Evolutionary conservation across 306 rosid genomes (phyloP).

Genomic region (Cajanus cajan): DNA sequence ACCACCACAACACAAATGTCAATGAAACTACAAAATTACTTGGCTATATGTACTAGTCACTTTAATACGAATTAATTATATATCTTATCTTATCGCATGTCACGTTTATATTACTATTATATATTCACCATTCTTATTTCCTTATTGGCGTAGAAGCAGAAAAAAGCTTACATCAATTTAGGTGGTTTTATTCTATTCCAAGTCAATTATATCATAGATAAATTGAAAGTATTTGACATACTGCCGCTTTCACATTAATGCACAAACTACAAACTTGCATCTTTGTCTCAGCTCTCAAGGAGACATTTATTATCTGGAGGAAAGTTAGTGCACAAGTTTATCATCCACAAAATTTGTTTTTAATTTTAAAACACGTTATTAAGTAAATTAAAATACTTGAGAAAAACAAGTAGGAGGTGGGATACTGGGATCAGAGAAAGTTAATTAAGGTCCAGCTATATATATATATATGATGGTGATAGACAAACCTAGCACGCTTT

Average conservation of each 20-base stretch:
- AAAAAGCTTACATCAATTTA: background rate
- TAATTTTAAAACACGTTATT: background rate
- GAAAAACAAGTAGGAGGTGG: background rate
- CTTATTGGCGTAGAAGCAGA: background rate
- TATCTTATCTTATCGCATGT: background rate
- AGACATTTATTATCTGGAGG: background rate
- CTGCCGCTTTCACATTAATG: background rate
- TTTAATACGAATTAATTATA: background rate
- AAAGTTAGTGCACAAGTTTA: background rate
- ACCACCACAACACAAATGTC: conserved; percentile 27
- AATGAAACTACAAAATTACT: background rate
- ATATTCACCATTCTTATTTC: background rate
- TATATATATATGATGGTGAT: background rate
- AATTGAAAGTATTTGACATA: background rate
- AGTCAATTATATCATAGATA: background rate
- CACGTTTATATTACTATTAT: background rate
- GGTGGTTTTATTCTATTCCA: background rate
- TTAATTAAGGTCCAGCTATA: background rate
- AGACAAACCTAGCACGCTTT: background rate
- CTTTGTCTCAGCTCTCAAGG: background rate
- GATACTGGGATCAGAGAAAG: conserved; percentile 1
- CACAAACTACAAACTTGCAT: background rate
- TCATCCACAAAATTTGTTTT: background rate
- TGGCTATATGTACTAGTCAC: background rate
- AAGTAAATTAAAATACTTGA: background rate